Base-by-base conservation (phyloP, 2,329 filamentous ascomycete genomes). In the Metarhizium rileyi region DNA sequence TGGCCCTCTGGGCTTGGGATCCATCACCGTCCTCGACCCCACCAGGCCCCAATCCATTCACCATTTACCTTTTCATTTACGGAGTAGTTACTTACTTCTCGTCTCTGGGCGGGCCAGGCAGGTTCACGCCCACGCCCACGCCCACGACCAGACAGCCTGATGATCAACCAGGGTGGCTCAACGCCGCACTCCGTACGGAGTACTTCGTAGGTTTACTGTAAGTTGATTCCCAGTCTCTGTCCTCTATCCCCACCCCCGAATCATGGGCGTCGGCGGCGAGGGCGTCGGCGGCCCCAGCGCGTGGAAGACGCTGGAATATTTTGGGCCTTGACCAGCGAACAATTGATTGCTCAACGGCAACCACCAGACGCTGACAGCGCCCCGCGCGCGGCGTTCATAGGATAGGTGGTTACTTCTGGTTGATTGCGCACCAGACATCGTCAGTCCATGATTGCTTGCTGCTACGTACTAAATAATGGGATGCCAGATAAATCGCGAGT, bases 281-380 rank as follows among this genome's bases (percentile, higher is more conserved):
- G 12, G 44, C 49, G 43, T 46, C 44, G 26, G 35, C 46, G 22
- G 41, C 16, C 35, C 38, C 47, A 30, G 51, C 48, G 48, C 28
- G 44, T 57, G 54, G 55, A 57, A 56, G 53, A 48, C 49, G 44
- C 54, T 57, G 54, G 54, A 57, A 56, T 47, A 43, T 18, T 18
- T 41, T 42, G 9, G 38, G 33, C 12, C 5, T 20, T 18, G 23
- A 28, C 30, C 30, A 16, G 40, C 4, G 12, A 12, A 12, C 10
- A 36, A 8, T 12, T 36, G 35, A 9, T 23, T 22, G 25, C 25
- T 14, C 20, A 7, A n/a, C 36, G 5, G 25, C 40, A 25, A 28
- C 36, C 22, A 12, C 36, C 23, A 41, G 7, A 45, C n/a, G 43
- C 20, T 33, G 28, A 23, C 28, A 26, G 20, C 22, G 22, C 38